phyloP scores from a whole-genome alignment of 176 grass and related monocot genomes.

The Hordeum marinum region DNA sequence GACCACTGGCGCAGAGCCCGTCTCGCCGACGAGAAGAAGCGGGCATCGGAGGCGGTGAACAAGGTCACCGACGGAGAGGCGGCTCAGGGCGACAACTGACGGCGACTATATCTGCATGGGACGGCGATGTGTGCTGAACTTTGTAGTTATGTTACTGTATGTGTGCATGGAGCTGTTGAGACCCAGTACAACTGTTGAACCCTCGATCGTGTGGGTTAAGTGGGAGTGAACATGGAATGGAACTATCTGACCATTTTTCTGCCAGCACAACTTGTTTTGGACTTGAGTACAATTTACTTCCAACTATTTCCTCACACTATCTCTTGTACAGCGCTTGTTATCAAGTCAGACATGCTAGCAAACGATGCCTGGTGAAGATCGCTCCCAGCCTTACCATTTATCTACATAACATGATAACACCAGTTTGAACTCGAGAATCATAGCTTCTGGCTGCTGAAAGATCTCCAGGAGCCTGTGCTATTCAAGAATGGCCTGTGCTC shows the following conservation, averaged over 20 bases:
- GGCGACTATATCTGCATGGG: background rate
- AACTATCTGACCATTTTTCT: too few species aligned
- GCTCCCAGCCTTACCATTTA: too few species aligned
- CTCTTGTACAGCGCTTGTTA: too few species aligned
- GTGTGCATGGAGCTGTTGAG: too few species aligned
- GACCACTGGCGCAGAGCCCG: slow-evolving; percentile 5
- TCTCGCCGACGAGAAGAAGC: background rate
- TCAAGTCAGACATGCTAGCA: too few species aligned
- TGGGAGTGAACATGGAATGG: background rate
- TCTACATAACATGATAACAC: too few species aligned
- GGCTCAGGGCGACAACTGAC: background rate
- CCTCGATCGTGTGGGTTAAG: background rate
- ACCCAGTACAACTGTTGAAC: too few species aligned
- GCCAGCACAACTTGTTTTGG: background rate
- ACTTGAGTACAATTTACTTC: background rate
- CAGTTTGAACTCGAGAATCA: too few species aligned
- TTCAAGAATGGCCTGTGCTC: background rate
- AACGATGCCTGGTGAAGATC: too few species aligned
- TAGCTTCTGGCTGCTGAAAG: background rate
- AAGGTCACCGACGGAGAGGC: background rate
- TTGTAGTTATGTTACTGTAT: background rate
- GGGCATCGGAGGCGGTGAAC: background rate
- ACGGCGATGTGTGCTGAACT: background rate
- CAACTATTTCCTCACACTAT: background rate
- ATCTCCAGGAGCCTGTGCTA: too few species aligned